These are phyloP conservation scores for Epichloe festucae DNA, from an alignment of 2,329 filamentous ascomycete genomes.

Conservation along the genomic window DNA sequence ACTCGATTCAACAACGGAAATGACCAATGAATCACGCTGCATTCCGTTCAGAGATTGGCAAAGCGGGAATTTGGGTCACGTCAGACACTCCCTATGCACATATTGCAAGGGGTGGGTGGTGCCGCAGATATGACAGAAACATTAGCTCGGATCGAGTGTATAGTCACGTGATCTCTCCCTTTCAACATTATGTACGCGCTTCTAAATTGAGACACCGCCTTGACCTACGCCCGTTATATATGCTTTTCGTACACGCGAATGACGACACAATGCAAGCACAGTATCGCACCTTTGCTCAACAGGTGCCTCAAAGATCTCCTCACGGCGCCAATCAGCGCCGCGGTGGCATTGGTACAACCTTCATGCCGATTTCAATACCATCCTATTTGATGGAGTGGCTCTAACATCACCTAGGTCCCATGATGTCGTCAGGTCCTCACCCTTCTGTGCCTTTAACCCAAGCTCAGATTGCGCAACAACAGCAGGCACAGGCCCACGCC, in stretches of 20 bases:
- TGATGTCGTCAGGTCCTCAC: slow-evolving; percentile 42
- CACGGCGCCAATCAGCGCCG: slow-evolving; percentile 36
- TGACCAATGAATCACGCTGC: too few relatives aligned
- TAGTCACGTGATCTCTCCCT: neutral
- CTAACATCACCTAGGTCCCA: slow-evolving; percentile 30
- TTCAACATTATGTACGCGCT: too few relatives aligned
- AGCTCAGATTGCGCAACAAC: slow-evolving; percentile 38
- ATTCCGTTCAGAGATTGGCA: too few relatives aligned
- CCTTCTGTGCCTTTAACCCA: slow-evolving; percentile 38
- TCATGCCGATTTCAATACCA: neutral
- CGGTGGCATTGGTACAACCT: slow-evolving; percentile 37
- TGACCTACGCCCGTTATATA: neutral
- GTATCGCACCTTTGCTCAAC: slow-evolving; percentile 39
- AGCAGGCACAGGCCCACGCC: slow-evolving; percentile 38
- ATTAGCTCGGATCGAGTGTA: too few relatives aligned
- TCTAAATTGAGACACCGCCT: too few relatives aligned
- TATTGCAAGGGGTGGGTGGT: too few relatives aligned
- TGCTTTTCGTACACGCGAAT: neutral
- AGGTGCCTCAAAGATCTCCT: slow-evolving; percentile 35
- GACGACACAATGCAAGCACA: slow-evolving; percentile 35
- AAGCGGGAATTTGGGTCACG: too few relatives aligned
- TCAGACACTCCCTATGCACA: too few relatives aligned
- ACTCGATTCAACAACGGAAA: too few relatives aligned
- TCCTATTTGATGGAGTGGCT: slow-evolving; percentile 1
- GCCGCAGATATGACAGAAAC: too few relatives aligned